These are phyloP conservation scores for Poronia punctata DNA, from an alignment of 495 filamentous ascomycete genomes.

Conservation along the genomic window DNA sequence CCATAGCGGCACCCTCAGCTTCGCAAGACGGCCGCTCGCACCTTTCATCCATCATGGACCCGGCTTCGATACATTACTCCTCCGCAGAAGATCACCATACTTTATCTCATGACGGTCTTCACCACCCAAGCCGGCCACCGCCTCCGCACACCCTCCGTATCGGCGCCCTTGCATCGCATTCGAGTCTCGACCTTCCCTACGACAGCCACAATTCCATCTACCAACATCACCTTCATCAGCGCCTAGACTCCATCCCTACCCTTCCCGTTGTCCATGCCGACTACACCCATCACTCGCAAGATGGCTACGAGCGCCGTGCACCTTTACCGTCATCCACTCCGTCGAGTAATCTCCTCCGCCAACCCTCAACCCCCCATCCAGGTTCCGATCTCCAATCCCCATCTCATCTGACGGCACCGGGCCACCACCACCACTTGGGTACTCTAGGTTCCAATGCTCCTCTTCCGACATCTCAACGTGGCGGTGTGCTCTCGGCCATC, in stretches of 20 bases:
- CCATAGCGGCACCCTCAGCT: conserved; percentile 10
- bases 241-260: conserved; percentile 29
- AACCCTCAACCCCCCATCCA: conserved; percentile 20
- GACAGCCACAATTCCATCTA: conserved; percentile 27
- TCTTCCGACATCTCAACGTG: conserved; percentile 28
- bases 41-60: conserved; percentile 29
- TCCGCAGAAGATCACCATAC: conserved; percentile 8
- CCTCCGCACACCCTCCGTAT: conserved; percentile 20
- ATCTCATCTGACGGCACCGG: conserved; percentile 25
- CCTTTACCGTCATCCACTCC: conserved; percentile 22
- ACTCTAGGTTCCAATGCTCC: conserved; percentile 32
- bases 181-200: conserved; percentile 29
- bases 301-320: conserved; percentile 20
- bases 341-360: conserved; percentile 14
- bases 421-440: conserved; percentile 34
- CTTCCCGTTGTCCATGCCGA: conserved; percentile 29
- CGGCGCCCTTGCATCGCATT: conserved; percentile 29
- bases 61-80: conserved; percentile 18
- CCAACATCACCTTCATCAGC: conserved; percentile 32
- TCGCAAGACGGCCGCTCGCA: neutral
- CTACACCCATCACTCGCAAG: conserved; percentile 26
- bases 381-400: conserved; percentile 27
- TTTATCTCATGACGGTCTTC: conserved; percentile 17
- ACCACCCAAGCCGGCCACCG: conserved; percentile 15
- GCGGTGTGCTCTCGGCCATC: conserved; percentile 31